Evolutionary conservation across 768 basidiomycete species (phyloP), one percentile per base, ranked within the genome.

Genomic region (Gloeophyllum trabeum): DNA sequence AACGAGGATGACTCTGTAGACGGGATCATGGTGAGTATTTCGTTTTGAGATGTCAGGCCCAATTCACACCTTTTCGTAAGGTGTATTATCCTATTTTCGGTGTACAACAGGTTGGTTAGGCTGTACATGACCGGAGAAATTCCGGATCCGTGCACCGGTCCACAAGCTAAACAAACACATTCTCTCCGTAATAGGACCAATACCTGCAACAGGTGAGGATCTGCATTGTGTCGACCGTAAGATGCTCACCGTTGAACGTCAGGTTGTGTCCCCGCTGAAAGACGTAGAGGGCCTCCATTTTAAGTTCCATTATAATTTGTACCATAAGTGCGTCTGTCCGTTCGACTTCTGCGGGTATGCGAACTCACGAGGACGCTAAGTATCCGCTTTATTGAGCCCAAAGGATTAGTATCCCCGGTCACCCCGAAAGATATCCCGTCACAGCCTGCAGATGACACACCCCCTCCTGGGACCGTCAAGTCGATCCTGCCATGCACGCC

Each of bases 31-130:
- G 96, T 93, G 28, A 21, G 20, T 21, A 37, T 37, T 10, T 37
- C 36, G 10, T 37, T 10, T 21, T 21, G 36, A 7, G 12, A 12
- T 37, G 13, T 21, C 7, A 6, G 36, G 16, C 7, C 16, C 28
- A 30, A 7, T 30, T 30, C 7, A 38, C 19, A 35, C 24, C n/a
- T n/a, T 24, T 39, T 24, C 23, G 32, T 13, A 43, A 91, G 89
- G 87, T 93, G 7, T 96, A 97, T 62, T 99, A 89, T 62, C 96
- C 96, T 1, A 94, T 97, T 49, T 96, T 88, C 54, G 94, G 94
- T 19, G 76, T 69, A 25, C 79, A 79, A 46, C 89, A 90, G 77
- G 88, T 88, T 51, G 47, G 79, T 64, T 6, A 42, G 35, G 28
- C 44, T 10, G 22, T 23, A n/a, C 13, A 18, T 51, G 25, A 42